phyloP scores from a whole-genome alignment of 768 basidiomycete species.

The Mycena alexandri region DNA sequence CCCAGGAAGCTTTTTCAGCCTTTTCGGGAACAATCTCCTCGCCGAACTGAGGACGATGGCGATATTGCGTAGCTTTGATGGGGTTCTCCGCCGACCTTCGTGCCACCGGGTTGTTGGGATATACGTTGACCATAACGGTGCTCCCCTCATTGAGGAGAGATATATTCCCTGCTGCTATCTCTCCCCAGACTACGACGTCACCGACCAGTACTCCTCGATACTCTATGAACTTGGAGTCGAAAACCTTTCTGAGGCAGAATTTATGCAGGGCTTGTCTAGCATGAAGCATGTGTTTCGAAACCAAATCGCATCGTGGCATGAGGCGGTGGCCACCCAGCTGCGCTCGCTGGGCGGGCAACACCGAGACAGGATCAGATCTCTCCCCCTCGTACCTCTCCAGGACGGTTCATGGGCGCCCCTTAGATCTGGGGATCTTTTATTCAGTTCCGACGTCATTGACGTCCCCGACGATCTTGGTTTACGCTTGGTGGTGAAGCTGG shows the following conservation, averaged over 20 bases:
- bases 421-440: conserved; percentile 2
- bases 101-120: neutral
- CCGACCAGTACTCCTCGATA: neutral
- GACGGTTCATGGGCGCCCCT: conserved; percentile 13
- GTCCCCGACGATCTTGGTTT: conserved; percentile 11
- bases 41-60: conserved; percentile 19
- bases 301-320: conserved; percentile 5
- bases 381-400: conserved; percentile 16
- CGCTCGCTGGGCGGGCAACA: neutral
- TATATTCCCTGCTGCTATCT: neutral
- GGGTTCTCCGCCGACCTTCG: conserved; percentile 24
- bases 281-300: neutral
- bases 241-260: neutral
- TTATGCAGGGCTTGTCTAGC: neutral
- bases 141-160: neutral
- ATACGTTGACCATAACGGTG: neutral
- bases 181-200: conserved; percentile 6
- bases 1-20: conserved; percentile 34
- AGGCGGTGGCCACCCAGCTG: conserved; percentile 2
- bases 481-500: conserved; percentile 14
- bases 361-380: neutral
- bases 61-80: conserved; percentile 38
- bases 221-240: conserved; percentile 5
- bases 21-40: conserved; percentile 19
- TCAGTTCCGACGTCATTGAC: conserved; percentile 10